Evolutionary conservation across 164 flowering plant species (phyloP), one percentile per base, ranked within the genome.

Genomic region (Dillenia turbinata): DNA sequence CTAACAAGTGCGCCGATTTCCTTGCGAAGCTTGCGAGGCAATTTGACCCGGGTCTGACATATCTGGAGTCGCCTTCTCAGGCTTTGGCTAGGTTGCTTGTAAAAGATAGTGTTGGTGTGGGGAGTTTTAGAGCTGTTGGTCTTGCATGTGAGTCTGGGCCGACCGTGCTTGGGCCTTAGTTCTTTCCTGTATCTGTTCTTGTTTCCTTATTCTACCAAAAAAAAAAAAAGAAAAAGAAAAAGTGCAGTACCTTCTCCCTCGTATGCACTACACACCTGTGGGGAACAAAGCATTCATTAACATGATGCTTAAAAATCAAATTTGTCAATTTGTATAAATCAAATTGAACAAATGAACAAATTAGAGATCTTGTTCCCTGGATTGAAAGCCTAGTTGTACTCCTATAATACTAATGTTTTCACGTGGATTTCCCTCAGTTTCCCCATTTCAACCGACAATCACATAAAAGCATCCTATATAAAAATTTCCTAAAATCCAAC

Each of bases 401-500:
- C 11, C 15, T 15, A 33, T 48, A 26, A 64, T 10, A 15, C 54
- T 40, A 49, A 33, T 48, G 54, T 16, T 48, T 49, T 44, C 67
- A 64, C 54, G 66, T 63, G 66, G 10, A 26, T n/a, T 46, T 47
- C 66, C 40, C 40, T 33, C 40, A 33, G n/a, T 13, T 12, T 64
- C 33, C 66, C 53, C 19, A n/a, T 24, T 47, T 33, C 59, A 55
- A 26, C 60, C 14, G 66, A 64, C 66, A 64, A 12, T n/a, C 55
- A 17, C 59, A 55, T 44, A 19, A 54, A 47, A 54, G 45, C 13
- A 56, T 40, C 40, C 1, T 14, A 14, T 4, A 33, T 33, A 17
- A 16, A 14, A 51, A 15, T 11, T 15, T 15, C 13, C 24, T 56
- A 17, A 56, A 17, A 50, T 49, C 68, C 50, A 58, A 51, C 52